Percentiles rank a stretch among this genome's conserved stretches.
Evolutionary conservation across 169 alveolate genomes (phyloP).

Genomic region (Plasmodium vinckei): DNA sequence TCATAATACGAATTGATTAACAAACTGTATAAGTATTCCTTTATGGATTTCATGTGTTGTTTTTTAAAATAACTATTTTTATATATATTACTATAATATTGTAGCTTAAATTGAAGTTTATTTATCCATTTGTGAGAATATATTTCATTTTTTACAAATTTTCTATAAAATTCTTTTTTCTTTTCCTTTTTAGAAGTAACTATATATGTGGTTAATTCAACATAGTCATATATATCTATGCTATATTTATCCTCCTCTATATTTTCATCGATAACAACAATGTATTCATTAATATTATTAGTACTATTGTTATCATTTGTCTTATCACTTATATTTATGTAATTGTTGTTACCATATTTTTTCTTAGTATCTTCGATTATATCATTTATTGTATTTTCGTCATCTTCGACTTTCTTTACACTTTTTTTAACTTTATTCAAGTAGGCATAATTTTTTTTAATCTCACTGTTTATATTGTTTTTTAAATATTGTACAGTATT

Average conservation of each 20-base stretch:
- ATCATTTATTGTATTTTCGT: background rate
- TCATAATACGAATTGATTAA: constrained; percentile 44
- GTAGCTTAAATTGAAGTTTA: constrained; percentile 59
- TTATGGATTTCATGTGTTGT: constrained; percentile 18
- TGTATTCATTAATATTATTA: constrained; percentile 46
- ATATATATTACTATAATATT: constrained; percentile 57
- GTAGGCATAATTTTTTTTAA: constrained; percentile 26
- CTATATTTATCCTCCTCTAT: constrained; percentile 43
- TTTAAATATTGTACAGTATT: constrained; percentile 51
- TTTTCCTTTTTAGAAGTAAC: constrained; percentile 73
- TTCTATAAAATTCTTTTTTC: constrained; percentile 61
- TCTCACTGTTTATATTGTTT: constrained; percentile 33
- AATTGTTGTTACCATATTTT: constrained; percentile 1
- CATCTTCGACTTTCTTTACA: constrained; percentile 5
- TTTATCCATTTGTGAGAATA: constrained; percentile 71
- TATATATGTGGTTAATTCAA: constrained; percentile 61
- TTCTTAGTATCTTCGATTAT: background rate
- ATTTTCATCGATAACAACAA: constrained; percentile 69
- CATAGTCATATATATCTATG: constrained; percentile 59
- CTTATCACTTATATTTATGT: constrained; percentile 19
- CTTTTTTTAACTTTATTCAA: constrained; percentile 14
- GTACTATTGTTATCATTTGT: background rate
- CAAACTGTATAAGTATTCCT: constrained; percentile 30
- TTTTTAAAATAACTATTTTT: constrained; percentile 48
- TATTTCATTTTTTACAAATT: constrained; percentile 72